These are phyloP conservation scores for Mycena filopes DNA, from an alignment of 768 basidiomycete species.

Conservation along the genomic window DNA sequence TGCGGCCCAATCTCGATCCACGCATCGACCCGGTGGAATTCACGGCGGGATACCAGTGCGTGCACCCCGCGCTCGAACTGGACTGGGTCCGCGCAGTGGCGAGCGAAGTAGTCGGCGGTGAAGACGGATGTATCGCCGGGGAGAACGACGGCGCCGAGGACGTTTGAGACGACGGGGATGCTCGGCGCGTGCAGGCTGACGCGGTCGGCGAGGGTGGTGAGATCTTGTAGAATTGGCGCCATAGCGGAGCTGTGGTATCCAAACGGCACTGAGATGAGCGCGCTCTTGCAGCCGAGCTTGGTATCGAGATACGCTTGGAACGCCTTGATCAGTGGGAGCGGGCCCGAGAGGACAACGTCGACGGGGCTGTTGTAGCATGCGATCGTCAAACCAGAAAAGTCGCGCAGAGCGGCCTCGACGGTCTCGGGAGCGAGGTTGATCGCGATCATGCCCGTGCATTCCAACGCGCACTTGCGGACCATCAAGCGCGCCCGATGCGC, in stretches of 20 bases:
- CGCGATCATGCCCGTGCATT: conserved; percentile 71
- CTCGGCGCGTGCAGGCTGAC: conserved; percentile 57
- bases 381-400: conserved; percentile 54
- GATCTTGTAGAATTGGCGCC: conserved; percentile 63
- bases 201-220: conserved; percentile 50
- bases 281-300: conserved; percentile 48
- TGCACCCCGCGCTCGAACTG: conserved; percentile 62
- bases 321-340: conserved; percentile 50
- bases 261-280: conserved; percentile 63
- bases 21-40: conserved; percentile 45
- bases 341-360: conserved; percentile 71
- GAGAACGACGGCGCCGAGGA: conserved; percentile 61
- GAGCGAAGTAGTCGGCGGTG: conserved; percentile 62
- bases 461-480: conserved; percentile 54
- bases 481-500: conserved; percentile 70
- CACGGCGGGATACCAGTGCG: conserved; percentile 46
- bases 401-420: conserved; percentile 47
- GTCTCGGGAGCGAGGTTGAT: conserved; percentile 51
- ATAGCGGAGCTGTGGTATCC: conserved; percentile 78
- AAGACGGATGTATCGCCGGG: conserved; percentile 63
- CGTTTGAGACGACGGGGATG: conserved; percentile 72
- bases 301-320: conserved; percentile 56
- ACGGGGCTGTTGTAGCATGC: conserved; percentile 72
- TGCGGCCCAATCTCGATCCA: conserved; percentile 82
- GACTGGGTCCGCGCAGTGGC: conserved; percentile 69